Conservation (phyloP, 768 basidiomycete genomes). For the Pisolithus sp. region DNA sequence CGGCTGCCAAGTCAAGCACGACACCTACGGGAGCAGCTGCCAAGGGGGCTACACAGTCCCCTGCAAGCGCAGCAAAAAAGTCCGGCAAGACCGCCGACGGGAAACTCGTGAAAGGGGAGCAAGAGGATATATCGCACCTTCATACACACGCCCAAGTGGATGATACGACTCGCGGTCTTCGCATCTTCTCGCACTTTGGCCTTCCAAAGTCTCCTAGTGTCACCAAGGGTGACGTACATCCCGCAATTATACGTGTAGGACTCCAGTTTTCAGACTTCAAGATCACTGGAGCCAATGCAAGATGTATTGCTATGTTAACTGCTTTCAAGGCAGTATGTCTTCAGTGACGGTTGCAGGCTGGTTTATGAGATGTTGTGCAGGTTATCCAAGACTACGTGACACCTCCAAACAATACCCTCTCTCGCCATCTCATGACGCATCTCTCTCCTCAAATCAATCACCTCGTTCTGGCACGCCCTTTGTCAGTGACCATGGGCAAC, state of each 20-base stretch:
- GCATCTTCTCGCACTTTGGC: conserved; percentile 85
- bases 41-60: conserved; percentile 11
- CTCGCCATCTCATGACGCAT: conserved; percentile 86
- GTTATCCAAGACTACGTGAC: conserved; percentile 89
- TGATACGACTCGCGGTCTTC: conserved; percentile 49
- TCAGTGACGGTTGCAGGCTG: background rate
- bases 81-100: conserved; percentile 14
- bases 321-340: conserved; percentile 83
- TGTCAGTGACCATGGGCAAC: conserved; percentile 93
- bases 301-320: conserved; percentile 87
- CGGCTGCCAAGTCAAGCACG: conserved; percentile 25
- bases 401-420: conserved; percentile 79
- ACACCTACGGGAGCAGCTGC: conserved; percentile 15
- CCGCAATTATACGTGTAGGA: conserved; percentile 78
- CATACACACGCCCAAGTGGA: conserved; percentile 27
- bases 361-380: conserved; percentile 34
- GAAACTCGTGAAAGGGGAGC: conserved; percentile 19
- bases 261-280: conserved; percentile 89
- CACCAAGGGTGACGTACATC: conserved; percentile 85
- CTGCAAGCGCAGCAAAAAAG: conserved; percentile 15
- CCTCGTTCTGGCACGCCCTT: conserved; percentile 79
- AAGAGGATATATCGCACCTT: conserved; percentile 14
- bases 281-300: conserved; percentile 90
- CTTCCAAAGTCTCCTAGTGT: conserved; percentile 49
- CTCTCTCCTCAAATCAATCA: conserved; percentile 91